Conservation (phyloP, 495 filamentous ascomycete species). For the Podospora tetraspora region DNA sequence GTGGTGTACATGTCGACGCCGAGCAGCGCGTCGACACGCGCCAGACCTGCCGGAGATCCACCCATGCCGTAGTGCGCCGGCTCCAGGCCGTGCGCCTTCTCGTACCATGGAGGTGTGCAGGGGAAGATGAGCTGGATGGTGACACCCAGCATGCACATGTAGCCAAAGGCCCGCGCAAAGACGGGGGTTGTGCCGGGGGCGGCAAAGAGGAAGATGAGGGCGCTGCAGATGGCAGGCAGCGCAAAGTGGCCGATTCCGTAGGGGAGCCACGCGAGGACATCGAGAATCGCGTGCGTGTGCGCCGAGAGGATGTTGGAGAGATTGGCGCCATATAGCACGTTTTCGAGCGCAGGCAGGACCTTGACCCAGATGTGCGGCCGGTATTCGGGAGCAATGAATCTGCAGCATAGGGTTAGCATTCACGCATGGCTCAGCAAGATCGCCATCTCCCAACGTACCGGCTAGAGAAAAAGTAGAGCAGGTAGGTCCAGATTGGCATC, state of each 20-base stretch:
- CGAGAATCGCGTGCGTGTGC: conserved; percentile 72
- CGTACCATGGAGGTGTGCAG: conserved; percentile 94
- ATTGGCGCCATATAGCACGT: conserved; percentile 93
- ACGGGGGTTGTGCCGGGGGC: conserved; percentile 79
- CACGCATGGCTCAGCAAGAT: too few species aligned
- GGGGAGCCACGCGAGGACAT: conserved; percentile 86
- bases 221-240: conserved; percentile 68
- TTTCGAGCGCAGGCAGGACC: conserved; percentile 90
- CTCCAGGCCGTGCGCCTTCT: conserved; percentile 75
- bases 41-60: conserved; percentile 81
- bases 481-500: conserved; percentile 74
- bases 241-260: conserved; percentile 88
- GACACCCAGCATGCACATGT: conserved; percentile 84
- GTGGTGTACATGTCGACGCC: conserved; percentile 91
- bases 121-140: conserved; percentile 82
- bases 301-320: conserved; percentile 91
- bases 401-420: conserved; percentile 10
- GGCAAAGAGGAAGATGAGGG: conserved; percentile 77
- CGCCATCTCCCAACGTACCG: conserved; percentile 78
- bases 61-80: conserved; percentile 88
- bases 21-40: conserved; percentile 80
- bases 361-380: conserved; percentile 91
- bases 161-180: conserved; percentile 82
- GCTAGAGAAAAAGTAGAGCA: conserved; percentile 84
- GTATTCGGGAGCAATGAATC: conserved; percentile 77